Base-by-base conservation (phyloP, 2,329 filamentous ascomycete species). In the Lasiodiplodia gonubiensis region DNA sequence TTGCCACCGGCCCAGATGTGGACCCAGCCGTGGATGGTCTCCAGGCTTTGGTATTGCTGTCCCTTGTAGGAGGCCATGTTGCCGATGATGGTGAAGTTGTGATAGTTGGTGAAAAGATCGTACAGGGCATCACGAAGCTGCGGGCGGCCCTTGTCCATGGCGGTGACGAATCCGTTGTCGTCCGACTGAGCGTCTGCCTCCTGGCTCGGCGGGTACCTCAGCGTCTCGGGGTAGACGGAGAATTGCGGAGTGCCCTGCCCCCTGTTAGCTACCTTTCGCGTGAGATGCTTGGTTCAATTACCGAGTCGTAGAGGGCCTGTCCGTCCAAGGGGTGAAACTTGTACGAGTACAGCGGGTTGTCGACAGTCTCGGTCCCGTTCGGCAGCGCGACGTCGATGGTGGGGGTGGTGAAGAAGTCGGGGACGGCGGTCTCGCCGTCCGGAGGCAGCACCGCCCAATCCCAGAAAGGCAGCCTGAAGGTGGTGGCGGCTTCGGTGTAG, bases 41-140 rank as follows among this genome's bases (percentile, higher is more conserved):
- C 83, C 3, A 85, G 68, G 12, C 89, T 92, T 74, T 92, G 90
- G 61, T 85, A 85, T 14, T 82, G 82, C 8, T 68, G 66, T 8
- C 69, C 68, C 46, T 83, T 78, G 57, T 83, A 81, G 16, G 79
- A 79, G 4, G 81, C 78, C 85, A 86, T 89, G 73, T 89, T 93
- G 72, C 89, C 89, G 74, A 93, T 92, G 18, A 85, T 82, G 18
- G 86, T 86, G 74, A 89, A 92, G 70, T 92, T 86, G 54, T 85
- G 82, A 74, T 91, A 92, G 63, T 87, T 89, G 72, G 89, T 90
- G 1, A 93, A 81, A 14, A 92, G 85, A 83, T 72, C 75, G 21
- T 69, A 63, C n/a, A 69, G 66, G 1, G 66, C 66, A 37, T 67
- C 59, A 12, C 66, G 57, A 16, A 72, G 52, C 3, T 64, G 67